A percentile compares a stretch with the other conserved stretches of the same genome.
phyloP scores from a whole-genome alignment of 495 filamentous ascomycete species.

The Podospora pseudocomata region DNA sequence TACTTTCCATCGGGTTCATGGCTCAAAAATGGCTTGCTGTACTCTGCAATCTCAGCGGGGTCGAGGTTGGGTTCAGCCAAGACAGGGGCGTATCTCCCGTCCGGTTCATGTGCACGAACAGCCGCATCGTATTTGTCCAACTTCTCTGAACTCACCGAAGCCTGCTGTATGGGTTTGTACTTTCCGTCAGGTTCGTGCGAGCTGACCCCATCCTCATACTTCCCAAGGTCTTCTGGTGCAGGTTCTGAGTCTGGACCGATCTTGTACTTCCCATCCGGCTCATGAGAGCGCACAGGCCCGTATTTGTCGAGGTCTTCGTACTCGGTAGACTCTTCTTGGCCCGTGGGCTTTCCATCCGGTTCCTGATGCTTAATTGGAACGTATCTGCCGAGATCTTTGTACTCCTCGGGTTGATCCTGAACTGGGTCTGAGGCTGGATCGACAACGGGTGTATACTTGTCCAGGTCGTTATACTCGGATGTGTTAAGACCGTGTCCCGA shows the following conservation, averaged over 20 bases:
- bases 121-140: neutral
- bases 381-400: constrained; percentile 24
- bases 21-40: constrained; percentile 7
- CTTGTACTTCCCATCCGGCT: constrained; percentile 29
- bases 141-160: neutral
- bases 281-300: constrained; percentile 10
- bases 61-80: neutral
- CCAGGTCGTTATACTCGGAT: neutral
- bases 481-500: neutral
- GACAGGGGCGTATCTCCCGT: constrained; percentile 1
- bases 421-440: neutral
- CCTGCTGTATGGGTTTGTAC: constrained; percentile 23
- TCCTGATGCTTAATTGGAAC: constrained; percentile 21
- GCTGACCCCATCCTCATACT: constrained; percentile 18
- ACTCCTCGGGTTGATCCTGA: neutral
- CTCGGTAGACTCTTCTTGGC: neutral
- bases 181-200: constrained; percentile 25
- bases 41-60: neutral
- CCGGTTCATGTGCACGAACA: neutral
- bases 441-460: neutral
- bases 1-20: constrained; percentile 23
- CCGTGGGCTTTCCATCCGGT: constrained; percentile 23
- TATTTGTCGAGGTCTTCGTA: constrained; percentile 15
- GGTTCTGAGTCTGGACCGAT: constrained; percentile 3
- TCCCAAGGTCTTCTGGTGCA: constrained; percentile 5